Evolutionary conservation across 768 basidiomycete species (phyloP), one percentile per base, ranked within the genome.

Genomic region (Phlebiopsis flavidoalba): DNA sequence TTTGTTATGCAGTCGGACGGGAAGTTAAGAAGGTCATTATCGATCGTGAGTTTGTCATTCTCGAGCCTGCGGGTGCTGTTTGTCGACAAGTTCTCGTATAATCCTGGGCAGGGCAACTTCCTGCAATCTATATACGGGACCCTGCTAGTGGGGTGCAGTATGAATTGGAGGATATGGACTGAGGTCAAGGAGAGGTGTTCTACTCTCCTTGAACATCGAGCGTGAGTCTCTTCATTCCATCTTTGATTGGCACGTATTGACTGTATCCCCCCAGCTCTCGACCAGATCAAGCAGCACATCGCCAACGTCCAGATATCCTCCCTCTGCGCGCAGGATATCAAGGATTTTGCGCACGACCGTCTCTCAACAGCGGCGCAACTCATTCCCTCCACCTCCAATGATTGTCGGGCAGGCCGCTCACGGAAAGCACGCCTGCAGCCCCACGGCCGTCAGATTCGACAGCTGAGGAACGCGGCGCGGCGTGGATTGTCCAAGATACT

Each of bases 211-310:
- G 52, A 97, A 98, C 66, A 95, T 99, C 61, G 96, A 98, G 81
- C 92, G 96, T 98, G 74, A 74, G 95, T 85, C 17, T 22, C 19
- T 19, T 56, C 19, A 17, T 33, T 19, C 58, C 5, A 14, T 52
- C 8, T 46, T 5, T 47, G 49, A 63, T 2, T 2, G 6, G 49
- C 60, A 5, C 15, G 8, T 58, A 36, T 31, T 49, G 14, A 65
- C 48, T 40, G 14, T 15, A 10, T n/a, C n/a, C 56, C 6, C 24
- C 40, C 67, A 99, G 96, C 94, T 22, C 86, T 98, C 58, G 95
- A 99, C 74, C 96, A 98, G 72, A 96, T 99, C 73, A 98, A 96
- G 71, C 94, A 98, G 69, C 96, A 99, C 71, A 95, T 99, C 65
- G 96, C n/a, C n/a, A n/a, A 99, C 69, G 69, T 85, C 1, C 95